Conservation (phyloP, 2,329 filamentous ascomycete genomes). For the Aspergillaceae sp. region DNA sequence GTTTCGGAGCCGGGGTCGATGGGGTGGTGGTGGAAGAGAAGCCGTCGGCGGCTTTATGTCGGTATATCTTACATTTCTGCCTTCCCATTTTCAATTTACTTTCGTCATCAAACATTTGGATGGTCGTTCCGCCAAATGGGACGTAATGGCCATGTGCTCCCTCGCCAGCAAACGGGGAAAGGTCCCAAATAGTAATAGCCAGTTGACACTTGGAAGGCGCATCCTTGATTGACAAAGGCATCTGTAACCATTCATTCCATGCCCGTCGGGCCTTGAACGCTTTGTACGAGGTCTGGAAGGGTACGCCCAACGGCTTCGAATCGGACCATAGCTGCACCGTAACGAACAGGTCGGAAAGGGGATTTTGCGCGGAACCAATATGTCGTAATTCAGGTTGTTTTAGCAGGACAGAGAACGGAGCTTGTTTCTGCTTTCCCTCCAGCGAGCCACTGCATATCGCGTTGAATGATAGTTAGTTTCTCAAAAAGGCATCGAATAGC, state of each 20-base stretch:
- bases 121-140: constrained; percentile 88
- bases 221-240: constrained; percentile 76
- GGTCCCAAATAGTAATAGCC: constrained; percentile 90
- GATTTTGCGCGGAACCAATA: constrained; percentile 74
- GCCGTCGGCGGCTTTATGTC: constrained; percentile 76
- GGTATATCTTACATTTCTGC: constrained; percentile 81
- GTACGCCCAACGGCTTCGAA: constrained; percentile 87
- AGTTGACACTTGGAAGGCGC: constrained; percentile 74
- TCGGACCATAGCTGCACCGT: constrained; percentile 92
- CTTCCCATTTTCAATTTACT: constrained; percentile 85
- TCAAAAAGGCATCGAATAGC: too few relatives aligned
- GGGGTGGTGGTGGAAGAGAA: constrained; percentile 73
- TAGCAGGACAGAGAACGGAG: constrained; percentile 69
- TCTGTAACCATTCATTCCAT: constrained; percentile 94
- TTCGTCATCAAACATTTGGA: constrained; percentile 84
- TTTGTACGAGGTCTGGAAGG: constrained; percentile 87
- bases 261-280: constrained; percentile 63
- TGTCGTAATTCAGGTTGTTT: constrained; percentile 73
- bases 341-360: constrained; percentile 81
- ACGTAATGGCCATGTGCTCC: constrained; percentile 67
- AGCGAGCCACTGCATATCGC: constrained; percentile 53
- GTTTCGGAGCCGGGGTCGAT: constrained; percentile 51
- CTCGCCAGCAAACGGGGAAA: constrained; percentile 68
- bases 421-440: constrained; percentile 67
- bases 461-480: too few relatives aligned